Conservation (phyloP, 73 alveolate genomes). For the Tetrahymena borealis region DNA sequence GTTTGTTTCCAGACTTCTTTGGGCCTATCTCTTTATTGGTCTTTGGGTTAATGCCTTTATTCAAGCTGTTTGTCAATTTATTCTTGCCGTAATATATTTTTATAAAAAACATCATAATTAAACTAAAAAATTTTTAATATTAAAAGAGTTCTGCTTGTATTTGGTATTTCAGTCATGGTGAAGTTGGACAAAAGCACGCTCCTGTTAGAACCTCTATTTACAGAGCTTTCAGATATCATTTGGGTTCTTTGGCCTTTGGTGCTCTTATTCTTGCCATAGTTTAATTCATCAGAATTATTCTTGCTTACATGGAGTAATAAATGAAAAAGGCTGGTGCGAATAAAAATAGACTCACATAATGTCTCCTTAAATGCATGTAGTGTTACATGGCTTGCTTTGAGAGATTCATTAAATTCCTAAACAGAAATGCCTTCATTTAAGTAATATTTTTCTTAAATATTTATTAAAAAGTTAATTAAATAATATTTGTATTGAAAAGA, state of each 20-base stretch:
- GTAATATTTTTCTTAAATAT: not conserved
- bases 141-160: slow-evolving; percentile 68
- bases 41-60: slow-evolving; percentile 77
- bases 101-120: slow-evolving; percentile 35
- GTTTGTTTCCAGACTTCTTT: slow-evolving; percentile 58
- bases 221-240: slow-evolving; percentile 92
- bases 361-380: slow-evolving; percentile 75
- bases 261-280: slow-evolving; percentile 88
- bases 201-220: slow-evolving; percentile 64
- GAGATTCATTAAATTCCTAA: slow-evolving; percentile 85
- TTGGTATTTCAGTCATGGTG: slow-evolving; percentile 94
- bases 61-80: slow-evolving; percentile 57
- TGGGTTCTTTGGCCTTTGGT: slow-evolving; percentile 97
- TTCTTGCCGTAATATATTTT: slow-evolving; percentile 10
- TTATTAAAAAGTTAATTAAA: not conserved
- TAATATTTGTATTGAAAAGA: slow-evolving; percentile 2
- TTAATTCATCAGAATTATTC: slow-evolving; percentile 78
- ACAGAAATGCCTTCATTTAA: slow-evolving; percentile 87
- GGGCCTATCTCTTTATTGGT: slow-evolving; percentile 78
- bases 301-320: slow-evolving; percentile 72
- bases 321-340: slow-evolving; percentile 67
- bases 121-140: slow-evolving; percentile 63
- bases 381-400: slow-evolving; percentile 89
- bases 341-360: slow-evolving; percentile 62
- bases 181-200: slow-evolving; percentile 85